Base-by-base conservation (phyloP, 2,329 filamentous ascomycete genomes). In the Lojkania enalia region DNA sequence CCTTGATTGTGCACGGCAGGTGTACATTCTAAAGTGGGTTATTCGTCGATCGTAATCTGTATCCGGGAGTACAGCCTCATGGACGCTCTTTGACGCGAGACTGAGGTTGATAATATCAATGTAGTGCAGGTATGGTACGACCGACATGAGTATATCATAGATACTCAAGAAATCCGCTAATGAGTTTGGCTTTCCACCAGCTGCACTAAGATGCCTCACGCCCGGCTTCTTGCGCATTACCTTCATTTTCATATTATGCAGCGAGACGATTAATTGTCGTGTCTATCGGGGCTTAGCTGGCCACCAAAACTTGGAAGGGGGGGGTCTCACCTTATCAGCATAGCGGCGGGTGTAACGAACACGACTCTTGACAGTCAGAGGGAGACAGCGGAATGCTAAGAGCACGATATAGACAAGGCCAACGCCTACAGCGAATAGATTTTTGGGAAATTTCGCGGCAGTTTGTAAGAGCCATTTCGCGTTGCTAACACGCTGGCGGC, bases 131-230 rank as follows among this genome's bases (percentile, higher is more conserved):
- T 64, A n/a, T 27, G 53, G 29, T 2, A 47, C 39, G 21, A 65
- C 51, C 3, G 56, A 39, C 13, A 66, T 55, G 3, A 66, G 45
- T 30, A 66, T 58, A 35, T 66, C 63, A 41, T 65, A 66, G 15
- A 57, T 50, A n/a, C 46, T 35, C n/a, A 66, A 40, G 27, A 66
- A 64, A 2, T 57, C 48, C 9, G 62, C 43, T 4, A 66, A 44
- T n/a, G 35, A 36, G 3, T 40, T 49, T 12, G 48, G 32, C 16
- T 39, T 35, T 3, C n/a, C n/a, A n/a, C n/a, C n/a, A n/a, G n/a
- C n/a, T n/a, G n/a, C n/a, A n/a, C n/a, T n/a, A n/a, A n/a, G n/a
- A n/a, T n/a, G n/a, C n/a, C n/a, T n/a, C n/a, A n/a, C n/a, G n/a
- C n/a, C n/a, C 20, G 6, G 4, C 20, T 44, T 21, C 20, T 19